Base-by-base conservation (phyloP, 441 rosid species). In the Brassica hybrid region DNA sequence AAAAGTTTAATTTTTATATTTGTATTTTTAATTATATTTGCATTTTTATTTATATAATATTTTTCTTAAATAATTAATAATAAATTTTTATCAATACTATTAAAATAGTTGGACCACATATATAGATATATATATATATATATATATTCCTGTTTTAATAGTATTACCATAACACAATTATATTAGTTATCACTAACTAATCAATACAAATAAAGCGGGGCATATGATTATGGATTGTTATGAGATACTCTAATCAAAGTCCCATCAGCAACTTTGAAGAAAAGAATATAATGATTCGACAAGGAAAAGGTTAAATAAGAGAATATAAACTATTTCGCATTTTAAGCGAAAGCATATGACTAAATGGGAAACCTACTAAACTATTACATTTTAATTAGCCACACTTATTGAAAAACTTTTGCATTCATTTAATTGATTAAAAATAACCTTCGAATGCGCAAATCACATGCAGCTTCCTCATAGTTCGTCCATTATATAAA, bases 301-400 rank as follows among this genome's bases (percentile, higher is more conserved):
- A 56, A 19, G 12, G n/a, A 17, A 65, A 52, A 21, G 4, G 19
- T 52, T 52, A 6, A 18, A 73, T 18, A 63, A 21, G 23, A 21
- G 23, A 21, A 9, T 18, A 63, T 30, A 66, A 58, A 67, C 48
- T 58, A 59, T 43, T 67, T 75, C 73, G 78, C 73, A 75, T 67
- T 67, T 75, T 67, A 57, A 75, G 78, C 72, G 27, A 67, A 65
- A 43, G 73, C 78, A 75, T 75, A 75, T 75, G 78, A 75, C 59
- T 23, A 67, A 58, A 75, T 58, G 67, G 48, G 57, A 75, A 66
- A 67, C 72, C 72, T 75, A 11, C 30, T 75, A 75, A 67, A 75
- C 65, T 59, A 66, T 19, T 64, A 52, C 38, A 75, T 67, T 41
- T 58, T 38, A 57, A 67, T 58, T 43, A 41, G 54, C 54, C 67